These are phyloP conservation scores for Musa acuminata DNA, from an alignment of 176 grass and related monocot genomes.

Conservation along the genomic window DNA sequence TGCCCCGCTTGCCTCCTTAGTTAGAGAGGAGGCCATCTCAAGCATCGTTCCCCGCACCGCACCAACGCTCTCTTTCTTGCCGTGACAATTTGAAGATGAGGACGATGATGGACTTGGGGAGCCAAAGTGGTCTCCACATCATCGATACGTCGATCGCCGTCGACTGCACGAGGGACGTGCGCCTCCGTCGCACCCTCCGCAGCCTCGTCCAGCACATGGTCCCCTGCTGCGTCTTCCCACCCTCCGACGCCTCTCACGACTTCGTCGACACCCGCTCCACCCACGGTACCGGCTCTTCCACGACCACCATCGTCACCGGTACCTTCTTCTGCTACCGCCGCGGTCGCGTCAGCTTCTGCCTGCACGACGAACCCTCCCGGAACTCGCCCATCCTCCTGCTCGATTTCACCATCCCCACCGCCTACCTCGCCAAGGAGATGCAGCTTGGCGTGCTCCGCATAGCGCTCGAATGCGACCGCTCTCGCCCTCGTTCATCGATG, in stretches of 20 bases:
- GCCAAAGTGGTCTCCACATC: constrained; percentile 14
- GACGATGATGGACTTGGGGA: constrained; percentile 22
- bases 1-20: too few relatives aligned
- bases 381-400: constrained; percentile 42
- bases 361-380: constrained; percentile 32
- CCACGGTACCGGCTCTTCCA: not conserved
- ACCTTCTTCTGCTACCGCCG: constrained; percentile 61
- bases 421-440: constrained; percentile 47
- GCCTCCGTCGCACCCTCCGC: constrained; percentile 22
- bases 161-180: constrained; percentile 26
- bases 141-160: constrained; percentile 24
- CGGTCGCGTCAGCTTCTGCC: constrained; percentile 45
- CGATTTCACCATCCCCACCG: constrained; percentile 42
- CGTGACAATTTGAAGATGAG: constrained; percentile 1
- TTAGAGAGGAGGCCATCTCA: too few relatives aligned
- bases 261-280: not conserved
- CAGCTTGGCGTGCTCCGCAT: constrained; percentile 50
- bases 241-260: not conserved
- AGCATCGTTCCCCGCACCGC: too few relatives aligned
- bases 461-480: constrained; percentile 33
- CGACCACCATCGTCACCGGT: constrained; percentile 37
- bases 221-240: constrained; percentile 11
- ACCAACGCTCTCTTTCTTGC: too few relatives aligned
- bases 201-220: constrained; percentile 18
- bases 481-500: not conserved